Evolutionary conservation across 768 basidiomycete species (phyloP).

Genomic region (Boletus sensibilis): DNA sequence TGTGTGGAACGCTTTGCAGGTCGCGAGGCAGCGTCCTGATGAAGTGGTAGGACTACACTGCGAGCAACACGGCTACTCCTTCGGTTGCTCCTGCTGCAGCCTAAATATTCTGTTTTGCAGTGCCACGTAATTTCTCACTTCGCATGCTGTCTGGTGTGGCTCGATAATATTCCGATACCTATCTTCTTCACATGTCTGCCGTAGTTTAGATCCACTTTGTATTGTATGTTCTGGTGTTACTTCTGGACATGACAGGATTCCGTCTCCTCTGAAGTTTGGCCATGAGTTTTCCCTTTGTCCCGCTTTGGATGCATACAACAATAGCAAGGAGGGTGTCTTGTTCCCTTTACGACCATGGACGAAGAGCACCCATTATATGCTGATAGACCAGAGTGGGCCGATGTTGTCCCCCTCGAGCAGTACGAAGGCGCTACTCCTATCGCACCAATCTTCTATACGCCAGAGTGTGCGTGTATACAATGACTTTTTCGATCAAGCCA

Average conservation of each 20-base stretch:
- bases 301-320: neutral
- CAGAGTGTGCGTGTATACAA: constrained; percentile 65
- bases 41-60: constrained; percentile 62
- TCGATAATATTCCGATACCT: constrained; percentile 26
- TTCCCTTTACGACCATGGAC: constrained; percentile 8
- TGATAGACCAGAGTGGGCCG: constrained; percentile 72
- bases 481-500: neutral
- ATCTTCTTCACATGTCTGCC: constrained; percentile 7
- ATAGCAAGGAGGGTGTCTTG: neutral
- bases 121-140: constrained; percentile 2
- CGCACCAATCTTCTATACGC: constrained; percentile 89
- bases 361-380: constrained; percentile 44
- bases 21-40: neutral
- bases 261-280: neutral
- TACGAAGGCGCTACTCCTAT: constrained; percentile 76
- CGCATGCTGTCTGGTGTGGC: constrained; percentile 2
- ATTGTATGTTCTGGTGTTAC: constrained; percentile 18
- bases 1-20: constrained; percentile 15
- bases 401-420: constrained; percentile 77
- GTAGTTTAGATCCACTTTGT: constrained; percentile 26
- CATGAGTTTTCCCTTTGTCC: neutral
- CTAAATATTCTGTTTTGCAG: constrained; percentile 9
- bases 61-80: constrained; percentile 45
- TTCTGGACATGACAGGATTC: constrained; percentile 1
- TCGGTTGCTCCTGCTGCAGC: constrained; percentile 46